Percentiles rank a stretch among this genome's conserved stretches.
Evolutionary conservation across 331 rosid genomes (phyloP).

Genomic region (Rhamnella rubrinervis): DNA sequence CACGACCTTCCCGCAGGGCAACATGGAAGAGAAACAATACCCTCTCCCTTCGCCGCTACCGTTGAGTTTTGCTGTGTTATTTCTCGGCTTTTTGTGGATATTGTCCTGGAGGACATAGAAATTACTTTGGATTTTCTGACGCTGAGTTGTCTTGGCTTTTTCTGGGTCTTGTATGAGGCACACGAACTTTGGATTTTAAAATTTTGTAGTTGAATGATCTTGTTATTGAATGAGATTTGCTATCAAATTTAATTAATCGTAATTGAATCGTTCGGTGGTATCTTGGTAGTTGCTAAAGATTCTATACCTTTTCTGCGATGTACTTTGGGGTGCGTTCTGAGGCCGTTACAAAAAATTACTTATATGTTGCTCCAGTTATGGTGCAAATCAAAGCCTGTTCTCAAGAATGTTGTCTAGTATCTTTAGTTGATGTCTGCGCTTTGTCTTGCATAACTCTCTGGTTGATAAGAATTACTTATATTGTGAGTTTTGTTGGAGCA

Average conservation of each 20-base stretch:
- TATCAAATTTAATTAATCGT: neutral
- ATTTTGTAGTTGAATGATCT: constrained; percentile 20
- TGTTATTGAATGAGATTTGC: constrained; percentile 4
- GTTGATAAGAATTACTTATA: constrained; percentile 11
- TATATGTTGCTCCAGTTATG: too few species aligned
- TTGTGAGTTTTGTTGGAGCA: constrained; percentile 26
- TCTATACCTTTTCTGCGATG: too few species aligned
- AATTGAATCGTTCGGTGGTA: too few species aligned
- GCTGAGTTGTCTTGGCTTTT: neutral
- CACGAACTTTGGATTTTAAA: constrained; percentile 16
- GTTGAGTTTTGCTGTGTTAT: constrained; percentile 26
- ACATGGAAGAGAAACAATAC: constrained; percentile 87
- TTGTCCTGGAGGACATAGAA: too few species aligned
- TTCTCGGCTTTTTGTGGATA: neutral
- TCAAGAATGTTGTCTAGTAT: neutral
- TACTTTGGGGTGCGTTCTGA: too few species aligned
- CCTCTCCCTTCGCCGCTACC: constrained; percentile 71
- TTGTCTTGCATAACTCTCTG: neutral
- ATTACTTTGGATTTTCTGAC: neutral
- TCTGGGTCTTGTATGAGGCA: constrained; percentile 19
- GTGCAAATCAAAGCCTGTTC: too few species aligned
- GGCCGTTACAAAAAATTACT: too few species aligned
- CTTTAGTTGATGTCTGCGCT: neutral
- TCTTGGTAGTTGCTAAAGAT: too few species aligned
- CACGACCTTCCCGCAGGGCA: constrained; percentile 83